Evolutionary conservation across 257 asterid species (phyloP).

Genomic region (Fraxinus excelsior): DNA sequence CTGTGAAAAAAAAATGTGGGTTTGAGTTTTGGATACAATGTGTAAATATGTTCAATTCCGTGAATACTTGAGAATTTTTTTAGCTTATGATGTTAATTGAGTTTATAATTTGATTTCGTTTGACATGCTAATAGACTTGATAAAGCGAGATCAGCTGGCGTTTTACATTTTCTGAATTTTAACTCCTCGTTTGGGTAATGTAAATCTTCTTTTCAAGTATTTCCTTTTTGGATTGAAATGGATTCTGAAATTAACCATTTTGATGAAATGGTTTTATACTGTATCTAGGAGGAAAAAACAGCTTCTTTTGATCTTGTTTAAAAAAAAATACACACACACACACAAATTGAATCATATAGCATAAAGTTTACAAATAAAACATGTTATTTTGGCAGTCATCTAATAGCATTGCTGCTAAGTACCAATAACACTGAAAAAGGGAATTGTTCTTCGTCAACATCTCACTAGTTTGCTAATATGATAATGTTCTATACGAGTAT

Average conservation of each 20-base stretch:
- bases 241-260: background rate
- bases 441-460: background rate
- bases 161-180: background rate
- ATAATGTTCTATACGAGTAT: background rate
- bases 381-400: constrained; percentile 11
- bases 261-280: constrained; percentile 4
- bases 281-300: background rate
- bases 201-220: background rate
- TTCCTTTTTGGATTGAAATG: background rate
- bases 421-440: background rate
- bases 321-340: background rate
- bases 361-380: background rate
- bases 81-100: background rate
- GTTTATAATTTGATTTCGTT: background rate
- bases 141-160: constrained; percentile 10
- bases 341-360: background rate
- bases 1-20: background rate
- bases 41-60: constrained; percentile 2
- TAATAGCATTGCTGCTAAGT: background rate
- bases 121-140: constrained; percentile 11
- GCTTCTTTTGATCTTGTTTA: background rate
- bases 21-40: constrained; percentile 27
- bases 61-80: background rate
- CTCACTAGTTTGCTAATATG: constrained; percentile 1
- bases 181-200: background rate